Evolutionary conservation across 352 stramenopile species (phyloP), one percentile per base, ranked within the genome.

Genomic region (Nothophytophthora sp.): DNA sequence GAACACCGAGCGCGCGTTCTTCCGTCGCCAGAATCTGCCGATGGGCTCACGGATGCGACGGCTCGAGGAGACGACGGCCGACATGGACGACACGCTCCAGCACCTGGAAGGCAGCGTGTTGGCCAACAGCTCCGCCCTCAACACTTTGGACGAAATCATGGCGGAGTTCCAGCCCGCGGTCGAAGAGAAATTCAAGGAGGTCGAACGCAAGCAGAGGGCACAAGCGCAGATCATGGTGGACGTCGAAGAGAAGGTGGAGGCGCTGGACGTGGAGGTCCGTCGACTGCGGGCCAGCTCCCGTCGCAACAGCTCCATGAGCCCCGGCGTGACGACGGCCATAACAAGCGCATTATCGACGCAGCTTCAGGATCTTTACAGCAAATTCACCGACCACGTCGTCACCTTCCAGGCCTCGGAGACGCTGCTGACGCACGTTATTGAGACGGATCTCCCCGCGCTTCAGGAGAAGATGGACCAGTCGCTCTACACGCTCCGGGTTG

Each of bases 31-130:
- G 25, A 79, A 86, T 46, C 67, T 82, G 9, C 88, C 80, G 3
- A 83, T 90, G 54, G 80, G 80, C 1, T 66, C 73, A 9, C 76
- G 76, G 2, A 70, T 90, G 3, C 73, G 73, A 43, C 61, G 76
- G 3, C 62, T 90, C 0, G 80, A 90, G 49, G 76, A 88, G 48
- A 73, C 70, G 0, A 54, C 59, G 4, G 42, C 33, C 3, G 74
- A 82, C 25, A 13, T 87, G 13, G 76, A 88, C 37, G 73, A 79
- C 35, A 68, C 70, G 13, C 52, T 87, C 8, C 73, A 78, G 34
- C 50, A 78, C 27, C 61, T 88, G 2, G 70, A 87, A 41, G 29
- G 35, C 1, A 68, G 50, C 18, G 63, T 82, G 19, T 59, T 80
- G 12, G 60, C 45, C 16, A 81, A 72, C 25, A 65, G 51, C 3